Evolutionary conservation across 2,329 filamentous ascomycete genomes (phyloP).

Genomic region (Sarocladium brachiariae): DNA sequence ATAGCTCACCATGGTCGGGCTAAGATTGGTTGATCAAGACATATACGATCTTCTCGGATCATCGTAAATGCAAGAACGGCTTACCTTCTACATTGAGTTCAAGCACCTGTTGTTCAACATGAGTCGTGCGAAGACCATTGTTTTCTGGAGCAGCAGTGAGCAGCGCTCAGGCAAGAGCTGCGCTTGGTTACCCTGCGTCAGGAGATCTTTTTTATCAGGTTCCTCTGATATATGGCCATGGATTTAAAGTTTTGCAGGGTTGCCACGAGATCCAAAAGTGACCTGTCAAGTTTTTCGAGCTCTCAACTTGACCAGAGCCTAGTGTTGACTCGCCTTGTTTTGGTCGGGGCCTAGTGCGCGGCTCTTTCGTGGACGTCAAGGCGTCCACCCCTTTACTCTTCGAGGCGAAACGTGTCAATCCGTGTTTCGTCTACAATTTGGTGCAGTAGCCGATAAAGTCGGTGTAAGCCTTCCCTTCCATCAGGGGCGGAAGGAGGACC

Average conservation of each 20-base stretch:
- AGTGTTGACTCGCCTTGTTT: not conserved
- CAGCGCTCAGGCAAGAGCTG: not conserved
- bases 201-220: no score
- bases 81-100: no score
- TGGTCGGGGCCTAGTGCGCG: not conserved
- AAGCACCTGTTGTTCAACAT: no score
- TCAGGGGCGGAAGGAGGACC: not conserved
- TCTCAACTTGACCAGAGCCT: not conserved
- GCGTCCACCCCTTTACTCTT: not conserved
- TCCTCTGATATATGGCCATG: not conserved
- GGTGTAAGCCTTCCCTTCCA: conserved; percentile 2
- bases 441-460: conserved; percentile 1
- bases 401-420: not conserved
- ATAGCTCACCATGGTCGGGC: no score
- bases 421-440: not conserved
- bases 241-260: not conserved
- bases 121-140: no score
- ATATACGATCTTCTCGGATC: no score
- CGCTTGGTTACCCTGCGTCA: no score
- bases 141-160: not conserved
- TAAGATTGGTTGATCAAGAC: no score
- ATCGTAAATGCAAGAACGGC: no score
- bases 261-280: not conserved
- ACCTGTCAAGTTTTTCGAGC: not conserved
- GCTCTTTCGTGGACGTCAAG: no score